A percentile compares a stretch with the other conserved stretches of the same genome.
phyloP scores from a whole-genome alignment of 2,329 filamentous ascomycete species.

The Emmonsiellopsis sp. region DNA sequence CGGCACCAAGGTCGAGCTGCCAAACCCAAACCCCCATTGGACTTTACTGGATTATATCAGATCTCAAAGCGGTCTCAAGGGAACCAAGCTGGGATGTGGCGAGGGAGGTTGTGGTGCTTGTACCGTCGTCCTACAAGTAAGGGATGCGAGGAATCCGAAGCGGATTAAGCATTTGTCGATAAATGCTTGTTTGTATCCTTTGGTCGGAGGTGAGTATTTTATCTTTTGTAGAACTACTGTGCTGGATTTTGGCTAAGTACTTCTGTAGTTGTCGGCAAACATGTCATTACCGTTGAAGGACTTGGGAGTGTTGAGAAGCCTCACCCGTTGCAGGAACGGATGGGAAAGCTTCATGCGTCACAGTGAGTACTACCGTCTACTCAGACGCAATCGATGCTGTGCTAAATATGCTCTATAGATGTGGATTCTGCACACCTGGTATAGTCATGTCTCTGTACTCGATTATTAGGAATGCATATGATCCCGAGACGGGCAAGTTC shows the following conservation, averaged over 20 bases:
- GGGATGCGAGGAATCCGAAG: slow-evolving; percentile 49
- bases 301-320: slow-evolving; percentile 72
- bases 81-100: slow-evolving; percentile 82
- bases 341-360: slow-evolving; percentile 77
- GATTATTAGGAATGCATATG: slow-evolving; percentile 59
- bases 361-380: slow-evolving; percentile 37
- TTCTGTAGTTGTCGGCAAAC: slow-evolving; percentile 64
- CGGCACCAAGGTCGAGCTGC: slow-evolving; percentile 67
- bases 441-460: slow-evolving; percentile 59
- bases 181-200: slow-evolving; percentile 79
- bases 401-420: slow-evolving; percentile 27
- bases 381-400: background rate
- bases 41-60: slow-evolving; percentile 79
- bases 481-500: slow-evolving; percentile 66
- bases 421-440: slow-evolving; percentile 78
- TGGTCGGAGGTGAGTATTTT: slow-evolving; percentile 48
- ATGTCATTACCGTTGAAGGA: slow-evolving; percentile 86
- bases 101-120: slow-evolving; percentile 87
- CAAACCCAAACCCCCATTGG: slow-evolving; percentile 72
- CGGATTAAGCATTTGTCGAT: slow-evolving; percentile 80
- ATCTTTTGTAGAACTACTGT: background rate
- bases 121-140: slow-evolving; percentile 54
- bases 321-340: slow-evolving; percentile 73
- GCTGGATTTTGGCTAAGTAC: background rate
- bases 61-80: slow-evolving; percentile 68